Percentiles rank a stretch among this genome's conserved stretches.
Evolutionary conservation across 192 early-diverging fungal genomes (phyloP).

Genomic region (Spizellomyces sp.): DNA sequence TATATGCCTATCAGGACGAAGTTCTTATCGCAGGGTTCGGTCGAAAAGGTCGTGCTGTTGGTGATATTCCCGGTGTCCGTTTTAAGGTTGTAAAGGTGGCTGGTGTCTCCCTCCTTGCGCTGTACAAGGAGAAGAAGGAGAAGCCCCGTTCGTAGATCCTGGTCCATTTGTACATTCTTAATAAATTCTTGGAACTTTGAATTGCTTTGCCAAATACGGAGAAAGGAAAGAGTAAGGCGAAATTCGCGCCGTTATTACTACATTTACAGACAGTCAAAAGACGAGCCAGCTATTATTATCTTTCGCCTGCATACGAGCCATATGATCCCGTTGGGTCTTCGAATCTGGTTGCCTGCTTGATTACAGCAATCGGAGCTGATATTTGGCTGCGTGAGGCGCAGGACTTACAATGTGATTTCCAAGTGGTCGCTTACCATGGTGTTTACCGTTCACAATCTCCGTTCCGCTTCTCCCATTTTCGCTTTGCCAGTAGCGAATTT

Average conservation of each 20-base stretch:
- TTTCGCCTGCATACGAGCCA: neutral
- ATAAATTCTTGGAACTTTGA: no score
- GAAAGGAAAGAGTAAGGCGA: no score
- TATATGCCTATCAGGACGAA: conserved; percentile 69
- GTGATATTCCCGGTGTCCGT: conserved; percentile 99
- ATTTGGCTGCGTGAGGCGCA: no score
- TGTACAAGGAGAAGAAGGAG: conserved; percentile 99
- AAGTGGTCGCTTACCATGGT: no score
- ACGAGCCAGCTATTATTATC: no score
- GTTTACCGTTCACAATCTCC: neutral
- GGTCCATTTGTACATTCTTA: no score
- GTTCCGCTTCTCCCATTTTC: conserved; percentile 7
- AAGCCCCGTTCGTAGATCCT: conserved; percentile 77
- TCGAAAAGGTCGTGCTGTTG: conserved; percentile 98
- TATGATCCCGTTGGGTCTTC: conserved; percentile 1
- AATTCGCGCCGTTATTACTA: no score
- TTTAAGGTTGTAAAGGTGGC: conserved; percentile 99
- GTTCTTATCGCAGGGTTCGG: conserved; percentile 99
- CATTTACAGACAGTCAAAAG: no score
- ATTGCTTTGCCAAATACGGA: no score
- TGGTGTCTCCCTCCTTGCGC: conserved; percentile 96
- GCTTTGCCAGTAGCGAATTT: neutral
- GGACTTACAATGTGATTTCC: no score
- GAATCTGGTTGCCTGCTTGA: neutral
- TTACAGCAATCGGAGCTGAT: neutral